These are phyloP conservation scores for Diaporthe helianthi DNA, from an alignment of 2,329 filamentous ascomycete genomes.

Conservation along the genomic window DNA sequence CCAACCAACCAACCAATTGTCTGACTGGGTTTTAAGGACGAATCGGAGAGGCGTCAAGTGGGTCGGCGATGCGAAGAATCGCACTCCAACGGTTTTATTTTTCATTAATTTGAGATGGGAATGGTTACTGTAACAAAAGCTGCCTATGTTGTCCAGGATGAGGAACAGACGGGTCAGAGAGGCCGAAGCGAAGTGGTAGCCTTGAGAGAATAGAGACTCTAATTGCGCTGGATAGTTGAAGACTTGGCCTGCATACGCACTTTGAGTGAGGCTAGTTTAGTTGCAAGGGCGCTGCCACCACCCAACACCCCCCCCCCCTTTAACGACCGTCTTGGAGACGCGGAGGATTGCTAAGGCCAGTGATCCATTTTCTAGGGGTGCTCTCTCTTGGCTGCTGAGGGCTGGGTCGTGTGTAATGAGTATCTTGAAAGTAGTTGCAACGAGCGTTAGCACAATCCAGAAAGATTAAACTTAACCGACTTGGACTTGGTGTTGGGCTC, in stretches of 20 bases:
- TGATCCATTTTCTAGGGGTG: neutral
- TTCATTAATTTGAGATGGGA: conserved; percentile 5
- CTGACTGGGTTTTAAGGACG: conserved; percentile 28
- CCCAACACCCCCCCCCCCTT: too few relatives aligned
- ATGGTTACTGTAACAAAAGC: conserved; percentile 23
- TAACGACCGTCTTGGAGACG: conserved; percentile 20
- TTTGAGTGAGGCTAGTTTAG: neutral
- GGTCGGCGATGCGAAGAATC: conserved; percentile 24
- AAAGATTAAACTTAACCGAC: too few relatives aligned
- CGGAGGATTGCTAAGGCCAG: neutral
- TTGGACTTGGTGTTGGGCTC: neutral
- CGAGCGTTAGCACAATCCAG: neutral
- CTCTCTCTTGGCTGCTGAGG: conserved; percentile 1
- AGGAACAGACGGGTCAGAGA: conserved; percentile 7
- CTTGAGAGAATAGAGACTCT: conserved; percentile 19
- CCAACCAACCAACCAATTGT: conserved; percentile 1
- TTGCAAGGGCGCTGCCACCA: too few relatives aligned
- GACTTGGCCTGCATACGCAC: neutral
- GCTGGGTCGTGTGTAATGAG: neutral
- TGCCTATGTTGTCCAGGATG: conserved; percentile 13
- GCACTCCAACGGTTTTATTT: conserved; percentile 16
- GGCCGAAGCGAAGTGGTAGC: conserved; percentile 7
- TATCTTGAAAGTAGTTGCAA: neutral
- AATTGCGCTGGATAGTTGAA: conserved; percentile 20
- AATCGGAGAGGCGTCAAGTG: conserved; percentile 30